Base-by-base conservation (phyloP, 225 moss, liverwort and hornwort genomes). In the Bryoerythrophyllum caledonicum region DNA sequence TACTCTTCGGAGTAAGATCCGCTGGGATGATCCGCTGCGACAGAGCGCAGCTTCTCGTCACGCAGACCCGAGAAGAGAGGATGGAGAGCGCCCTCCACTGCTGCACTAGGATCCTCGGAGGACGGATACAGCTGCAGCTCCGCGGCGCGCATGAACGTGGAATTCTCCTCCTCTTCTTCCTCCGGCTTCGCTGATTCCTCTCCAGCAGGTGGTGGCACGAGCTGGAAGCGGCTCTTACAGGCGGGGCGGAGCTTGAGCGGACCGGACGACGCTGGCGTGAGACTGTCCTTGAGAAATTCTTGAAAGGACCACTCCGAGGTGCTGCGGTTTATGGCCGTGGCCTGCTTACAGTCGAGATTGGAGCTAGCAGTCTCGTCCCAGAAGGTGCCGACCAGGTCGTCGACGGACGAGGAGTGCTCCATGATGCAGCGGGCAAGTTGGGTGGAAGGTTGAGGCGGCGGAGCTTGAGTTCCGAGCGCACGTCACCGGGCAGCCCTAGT, bases 241-340 rank as follows among this genome's bases (percentile, higher is more conserved):
- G 79, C 67, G 26, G 60, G 40, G 12, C 74, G 80, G 30, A 67
- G 74, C 54, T 68, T 80, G 34, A 74, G 43, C 20, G 74, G 53
- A 0, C 74, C 52, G 7, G 49, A 57, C 19, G 49, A 57, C 19
- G 43, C 17, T 3, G 64, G 43, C 16, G 76, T 52, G 20, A 58
- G 68, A 41, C 40, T 78, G 55, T 80, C 81, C 51, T 85, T 90
- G 44, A 90, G 70, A 68, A 92, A 88, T 37, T 90, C 88, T 70
- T 92, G 90, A 46, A 92, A 90, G 35, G 86, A 86, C 85, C 86
- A 90, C 69, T 85, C 88, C 24, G 88, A 86, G 23, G 82, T 51
- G 56, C 86, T 85, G 46, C 90, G 81, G 44, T 78, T 83, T 71
- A 90, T 78, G 19, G 38, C 38, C 38, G 32, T 44, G 44, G 19